Evolutionary conservation across 2,329 filamentous ascomycete genomes (phyloP).

Genomic region (Westerdykella ornata): DNA sequence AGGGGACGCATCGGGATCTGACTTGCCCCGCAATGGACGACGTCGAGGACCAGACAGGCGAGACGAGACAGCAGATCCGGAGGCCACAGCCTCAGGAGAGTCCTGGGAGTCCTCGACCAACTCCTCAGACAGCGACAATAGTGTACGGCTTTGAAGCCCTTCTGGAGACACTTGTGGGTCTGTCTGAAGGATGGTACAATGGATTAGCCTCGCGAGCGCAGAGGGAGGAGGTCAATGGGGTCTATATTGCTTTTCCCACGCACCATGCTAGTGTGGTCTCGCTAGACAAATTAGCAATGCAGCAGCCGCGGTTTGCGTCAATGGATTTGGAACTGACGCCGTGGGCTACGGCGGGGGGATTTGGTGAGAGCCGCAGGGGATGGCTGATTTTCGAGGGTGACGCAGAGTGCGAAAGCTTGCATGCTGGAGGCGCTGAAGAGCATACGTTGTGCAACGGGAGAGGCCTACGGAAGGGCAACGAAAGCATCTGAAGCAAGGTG

Average conservation of each 20-base stretch:
- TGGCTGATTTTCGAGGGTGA: constrained; percentile 17
- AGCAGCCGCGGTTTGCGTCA: constrained; percentile 24
- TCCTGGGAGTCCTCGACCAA: constrained; percentile 10
- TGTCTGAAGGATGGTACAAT: constrained; percentile 17
- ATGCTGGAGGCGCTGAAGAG: constrained; percentile 29
- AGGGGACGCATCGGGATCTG: constrained; percentile 15
- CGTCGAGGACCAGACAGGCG: constrained; percentile 14
- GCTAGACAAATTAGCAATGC: no score
- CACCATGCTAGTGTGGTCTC: constrained; percentile 28
- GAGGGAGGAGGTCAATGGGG: constrained; percentile 5
- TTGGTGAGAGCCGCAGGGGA: constrained; percentile 13
- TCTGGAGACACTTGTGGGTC: constrained; percentile 23
- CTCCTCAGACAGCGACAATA: not conserved
- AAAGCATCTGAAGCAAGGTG: constrained; percentile 19
- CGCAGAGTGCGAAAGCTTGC: constrained; percentile 32
- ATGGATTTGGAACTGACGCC: constrained; percentile 30
- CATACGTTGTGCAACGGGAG: constrained; percentile 28
- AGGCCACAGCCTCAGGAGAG: constrained; percentile 8
- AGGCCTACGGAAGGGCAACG: constrained; percentile 21
- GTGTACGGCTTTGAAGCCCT: constrained; percentile 14
- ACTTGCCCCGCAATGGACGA: constrained; percentile 21
- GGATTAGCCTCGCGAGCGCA: constrained; percentile 1
- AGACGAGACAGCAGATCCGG: constrained; percentile 7
- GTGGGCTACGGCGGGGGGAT: constrained; percentile 12
- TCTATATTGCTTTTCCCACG: constrained; percentile 24